Percentiles rank a stretch among this genome's conserved stretches.
Evolutionary conservation across 176 grass and related monocot genomes (phyloP).

Genomic region (Oryza meridionalis): DNA sequence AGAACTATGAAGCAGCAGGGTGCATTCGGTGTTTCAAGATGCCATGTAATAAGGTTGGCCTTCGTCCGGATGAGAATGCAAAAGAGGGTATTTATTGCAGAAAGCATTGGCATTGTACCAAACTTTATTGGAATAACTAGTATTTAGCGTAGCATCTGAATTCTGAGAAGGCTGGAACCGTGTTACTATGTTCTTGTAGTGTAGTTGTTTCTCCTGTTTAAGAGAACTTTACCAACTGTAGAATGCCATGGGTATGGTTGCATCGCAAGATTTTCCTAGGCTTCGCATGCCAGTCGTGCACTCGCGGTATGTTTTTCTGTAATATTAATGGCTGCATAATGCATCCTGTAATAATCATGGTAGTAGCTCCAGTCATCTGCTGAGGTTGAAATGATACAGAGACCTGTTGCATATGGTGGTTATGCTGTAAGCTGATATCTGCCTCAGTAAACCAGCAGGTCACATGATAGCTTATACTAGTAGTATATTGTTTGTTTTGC

Average conservation of each 20-base stretch:
- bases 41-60: slow-evolving; percentile 28
- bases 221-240: neutral
- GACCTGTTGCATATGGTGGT: neutral
- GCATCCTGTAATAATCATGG: slow-evolving; percentile 10
- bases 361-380: neutral
- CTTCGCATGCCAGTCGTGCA: neutral
- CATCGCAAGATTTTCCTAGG: neutral
- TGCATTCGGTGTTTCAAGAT: slow-evolving; percentile 15
- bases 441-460: neutral
- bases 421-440: neutral
- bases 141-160: neutral
- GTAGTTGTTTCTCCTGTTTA: neutral
- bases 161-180: slow-evolving; percentile 5
- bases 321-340: neutral
- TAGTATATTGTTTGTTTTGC: neutral
- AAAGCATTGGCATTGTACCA: neutral
- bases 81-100: slow-evolving; percentile 2
- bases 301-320: neutral
- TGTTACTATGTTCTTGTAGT: slow-evolving; percentile 18
- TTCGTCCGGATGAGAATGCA: neutral
- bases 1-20: slow-evolving; percentile 4
- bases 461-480: neutral
- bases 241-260: neutral
- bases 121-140: neutral
- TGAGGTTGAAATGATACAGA: neutral